Base-by-base conservation (phyloP, 305 asterid species). In the Ajuga reptans region DNA sequence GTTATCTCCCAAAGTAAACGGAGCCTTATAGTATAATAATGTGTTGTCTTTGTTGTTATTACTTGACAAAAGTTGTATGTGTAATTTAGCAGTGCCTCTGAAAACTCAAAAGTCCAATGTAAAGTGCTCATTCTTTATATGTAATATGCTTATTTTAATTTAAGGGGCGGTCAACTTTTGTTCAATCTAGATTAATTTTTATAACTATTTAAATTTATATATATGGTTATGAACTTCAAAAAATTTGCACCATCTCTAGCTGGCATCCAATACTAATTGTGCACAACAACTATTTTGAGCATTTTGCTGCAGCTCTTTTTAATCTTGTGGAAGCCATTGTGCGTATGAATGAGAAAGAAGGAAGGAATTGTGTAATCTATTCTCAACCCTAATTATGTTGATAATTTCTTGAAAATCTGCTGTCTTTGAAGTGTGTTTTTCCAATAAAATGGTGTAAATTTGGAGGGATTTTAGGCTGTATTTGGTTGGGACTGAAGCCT, bases 201-300 rank as follows among this genome's bases (percentile, higher is more conserved):
- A 36, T 21, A 12, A 29, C 17, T 42, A 68, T 74, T 68, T 1
- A 15, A 43, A 43, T 18, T 52, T 67, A 21, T 21, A 21, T 21
- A 21, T 21, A 21, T 21, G 27, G 27, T 21, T 21, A 21, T 21
- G 27, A 21, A 21, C 1, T 21, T 21, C 27, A 21, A 21, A 21
- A 21, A 1, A 21, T n/a, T n/a, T 21, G 27, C 27, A 52, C 59
- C 54, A 45, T 53, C 80, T 49, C 68, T 64, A 69, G 76, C 82
- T 78, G 82, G 75, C 76, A 64, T 54, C 73, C 82, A 78, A 41
- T 49, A 62, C 52, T 56, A 33, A 12, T 71, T 8, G 3, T 41
- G 69, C 54, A n/a, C n/a, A n/a, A 29, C 4, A 53, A 11, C 3
- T 33, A 62, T 43, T 61, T 68, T 46, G 39, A 52, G 37, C 60